A percentile compares a stretch with the other conserved stretches of the same genome.
phyloP scores from a whole-genome alignment of 2,329 filamentous ascomycete species.

The Hymenoscyphus infarciens region DNA sequence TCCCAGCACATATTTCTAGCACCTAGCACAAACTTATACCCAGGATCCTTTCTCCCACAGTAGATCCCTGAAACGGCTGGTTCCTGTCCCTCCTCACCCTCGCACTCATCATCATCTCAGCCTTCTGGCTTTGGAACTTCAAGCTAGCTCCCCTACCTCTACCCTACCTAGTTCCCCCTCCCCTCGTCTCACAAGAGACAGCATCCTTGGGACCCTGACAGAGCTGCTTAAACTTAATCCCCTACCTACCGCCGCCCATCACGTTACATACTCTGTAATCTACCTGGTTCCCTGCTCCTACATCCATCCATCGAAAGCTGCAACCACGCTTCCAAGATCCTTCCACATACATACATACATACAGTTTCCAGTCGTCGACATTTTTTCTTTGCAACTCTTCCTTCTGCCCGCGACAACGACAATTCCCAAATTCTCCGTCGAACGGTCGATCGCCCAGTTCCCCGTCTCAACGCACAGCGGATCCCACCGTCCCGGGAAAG shows the following conservation, averaged over 20 bases:
- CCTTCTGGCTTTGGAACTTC: conserved; percentile 1
- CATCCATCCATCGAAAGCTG: conserved; percentile 3
- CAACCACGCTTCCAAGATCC: background rate
- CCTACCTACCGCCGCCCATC: conserved; percentile 4
- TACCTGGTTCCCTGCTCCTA: background rate
- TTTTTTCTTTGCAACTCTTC: background rate
- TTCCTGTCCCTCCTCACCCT: background rate
- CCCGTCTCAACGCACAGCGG: conserved; percentile 13
- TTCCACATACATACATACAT: conserved; percentile 9
- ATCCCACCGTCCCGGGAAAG: conserved; percentile 14
- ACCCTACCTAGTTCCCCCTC: background rate
- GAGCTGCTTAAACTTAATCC: conserved; percentile 2
- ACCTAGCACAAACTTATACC: background rate
- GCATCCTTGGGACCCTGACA: conserved; percentile 3
- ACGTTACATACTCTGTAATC: conserved; percentile 1
- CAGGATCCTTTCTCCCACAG: background rate
- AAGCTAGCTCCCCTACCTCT: background rate
- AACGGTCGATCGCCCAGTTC: conserved; percentile 8
- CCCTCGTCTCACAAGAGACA: conserved; percentile 6
- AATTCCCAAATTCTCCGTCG: conserved; percentile 5
- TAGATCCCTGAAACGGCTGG: background rate
- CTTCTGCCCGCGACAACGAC: background rate
- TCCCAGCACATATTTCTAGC: background rate
- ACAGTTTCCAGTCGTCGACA: conserved; percentile 1
- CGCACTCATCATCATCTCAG: background rate